phyloP scores from a whole-genome alignment of 2,329 filamentous ascomycete species.

The Diaporthe citri region DNA sequence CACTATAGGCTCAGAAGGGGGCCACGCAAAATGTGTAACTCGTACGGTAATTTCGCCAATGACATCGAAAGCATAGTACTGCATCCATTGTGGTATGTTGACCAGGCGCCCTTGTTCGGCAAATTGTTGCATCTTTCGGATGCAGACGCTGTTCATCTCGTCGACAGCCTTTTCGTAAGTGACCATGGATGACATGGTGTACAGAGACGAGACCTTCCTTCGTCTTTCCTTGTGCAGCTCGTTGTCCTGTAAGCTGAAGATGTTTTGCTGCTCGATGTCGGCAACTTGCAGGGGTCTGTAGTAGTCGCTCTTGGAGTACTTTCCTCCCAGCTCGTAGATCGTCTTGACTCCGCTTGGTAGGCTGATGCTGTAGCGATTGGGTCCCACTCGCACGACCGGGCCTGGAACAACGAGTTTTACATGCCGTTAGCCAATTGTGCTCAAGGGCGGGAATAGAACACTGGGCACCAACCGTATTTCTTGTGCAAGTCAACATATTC shows the following conservation, averaged over 20 bases:
- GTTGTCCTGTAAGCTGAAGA: background rate
- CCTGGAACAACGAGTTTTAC: background rate
- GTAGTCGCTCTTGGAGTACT: constrained; percentile 8
- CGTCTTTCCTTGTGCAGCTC: background rate
- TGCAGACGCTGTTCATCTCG: background rate
- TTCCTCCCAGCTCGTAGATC: constrained; percentile 2
- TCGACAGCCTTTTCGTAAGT: background rate
- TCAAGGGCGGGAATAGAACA: background rate
- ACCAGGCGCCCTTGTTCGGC: background rate
- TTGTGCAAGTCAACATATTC: constrained; percentile 12
- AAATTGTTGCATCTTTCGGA: background rate
- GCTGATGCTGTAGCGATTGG: constrained; percentile 2
- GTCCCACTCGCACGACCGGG: background rate
- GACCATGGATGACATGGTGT: constrained; percentile 10
- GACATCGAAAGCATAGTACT: constrained; percentile 7
- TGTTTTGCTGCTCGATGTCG: background rate
- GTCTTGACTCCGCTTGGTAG: constrained; percentile 5
- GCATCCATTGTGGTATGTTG: constrained; percentile 4
- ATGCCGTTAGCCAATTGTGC: background rate
- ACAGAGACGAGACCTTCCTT: background rate
- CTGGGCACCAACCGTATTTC: background rate
- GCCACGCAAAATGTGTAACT: too few relatives aligned
- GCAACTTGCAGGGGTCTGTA: background rate
- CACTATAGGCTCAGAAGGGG: background rate
- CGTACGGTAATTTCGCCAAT: background rate